A percentile compares a stretch with the other conserved stretches of the same genome.
phyloP scores from a whole-genome alignment of 495 filamentous ascomycete genomes.

The Sporormia fimetaria region DNA sequence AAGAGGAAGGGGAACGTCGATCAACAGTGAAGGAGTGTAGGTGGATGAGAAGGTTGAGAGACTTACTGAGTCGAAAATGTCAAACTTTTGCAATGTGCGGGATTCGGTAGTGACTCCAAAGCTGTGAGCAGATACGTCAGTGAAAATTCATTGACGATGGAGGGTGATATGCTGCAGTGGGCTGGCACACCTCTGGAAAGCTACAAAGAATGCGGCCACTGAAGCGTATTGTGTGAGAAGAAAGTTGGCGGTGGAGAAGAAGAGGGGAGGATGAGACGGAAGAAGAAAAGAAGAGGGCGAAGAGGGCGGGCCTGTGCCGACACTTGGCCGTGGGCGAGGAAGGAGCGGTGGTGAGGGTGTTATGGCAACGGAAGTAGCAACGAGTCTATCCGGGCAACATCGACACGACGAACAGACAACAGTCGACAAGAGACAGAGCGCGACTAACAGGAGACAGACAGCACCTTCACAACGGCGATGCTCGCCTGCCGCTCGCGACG shows the following conservation, averaged over 20 bases:
- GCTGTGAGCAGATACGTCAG: conserved; percentile 9
- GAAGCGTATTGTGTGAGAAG: conserved; percentile 22
- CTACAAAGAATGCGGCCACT: conserved; percentile 30
- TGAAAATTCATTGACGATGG: neutral
- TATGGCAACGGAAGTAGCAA: conserved; percentile 1
- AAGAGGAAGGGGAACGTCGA: neutral
- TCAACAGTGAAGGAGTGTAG: neutral
- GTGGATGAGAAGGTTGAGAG: neutral
- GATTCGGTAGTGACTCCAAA: conserved; percentile 23
- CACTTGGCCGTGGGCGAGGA: conserved; percentile 2
- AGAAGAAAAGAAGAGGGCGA: conserved; percentile 9
- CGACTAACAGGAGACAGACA: too few relatives aligned
- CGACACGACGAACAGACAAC: too few relatives aligned
- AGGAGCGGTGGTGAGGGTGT: conserved; percentile 4
- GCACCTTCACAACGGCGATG: too few relatives aligned
- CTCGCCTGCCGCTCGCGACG: too few relatives aligned
- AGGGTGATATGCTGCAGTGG: neutral
- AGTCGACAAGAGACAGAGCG: too few relatives aligned
- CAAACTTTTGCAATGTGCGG: conserved; percentile 24
- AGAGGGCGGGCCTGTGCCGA: neutral
- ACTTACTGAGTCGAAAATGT: conserved; percentile 18
- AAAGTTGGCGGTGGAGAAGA: conserved; percentile 18
- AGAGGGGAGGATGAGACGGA: conserved; percentile 4
- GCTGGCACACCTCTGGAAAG: conserved; percentile 23
- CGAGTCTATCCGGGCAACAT: conserved; percentile 1